Conservation (phyloP, 352 stramenopile species). For the Pythium biforme region DNA sequence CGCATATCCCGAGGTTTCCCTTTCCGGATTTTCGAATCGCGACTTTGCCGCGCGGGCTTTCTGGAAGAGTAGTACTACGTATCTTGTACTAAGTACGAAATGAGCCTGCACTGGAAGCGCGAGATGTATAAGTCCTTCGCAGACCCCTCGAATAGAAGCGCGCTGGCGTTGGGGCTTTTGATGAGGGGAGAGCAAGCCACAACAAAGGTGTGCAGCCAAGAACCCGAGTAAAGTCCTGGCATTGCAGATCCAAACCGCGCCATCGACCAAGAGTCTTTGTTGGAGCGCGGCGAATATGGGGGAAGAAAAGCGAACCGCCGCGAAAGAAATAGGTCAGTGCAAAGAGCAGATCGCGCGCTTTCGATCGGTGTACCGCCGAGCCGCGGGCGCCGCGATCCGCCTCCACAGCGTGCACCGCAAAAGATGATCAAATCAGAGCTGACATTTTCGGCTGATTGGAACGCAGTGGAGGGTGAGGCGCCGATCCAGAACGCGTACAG, state of each 20-base stretch:
- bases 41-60: not conserved
- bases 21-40: not conserved
- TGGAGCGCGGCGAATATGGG: slow-evolving; percentile 29
- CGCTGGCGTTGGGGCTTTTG: slow-evolving; percentile 5
- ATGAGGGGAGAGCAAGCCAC: slow-evolving; percentile 7
- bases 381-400: not conserved
- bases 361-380: not conserved
- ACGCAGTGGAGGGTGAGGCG: slow-evolving; percentile 43
- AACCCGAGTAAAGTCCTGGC: slow-evolving; percentile 7
- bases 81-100: slow-evolving; percentile 6
- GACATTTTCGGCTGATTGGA: not conserved
- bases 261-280: not conserved
- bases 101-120: not conserved
- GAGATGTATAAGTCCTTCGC: not conserved
- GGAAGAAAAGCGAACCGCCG: slow-evolving; percentile 44
- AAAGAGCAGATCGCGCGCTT: not conserved
- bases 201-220: slow-evolving; percentile 12
- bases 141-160: slow-evolving; percentile 7
- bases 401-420: too few species aligned
- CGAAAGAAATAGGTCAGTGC: slow-evolving; percentile 32
- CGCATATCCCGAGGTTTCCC: slow-evolving; percentile 19
- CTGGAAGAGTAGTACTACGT: not conserved
- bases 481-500: slow-evolving; percentile 89
- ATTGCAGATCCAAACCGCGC: slow-evolving; percentile 4
- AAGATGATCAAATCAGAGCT: not conserved